Evolutionary conservation across 75 land plant species (phyloP), one percentile per base, ranked within the genome.

Genomic region (Selaginella moellendorffii): DNA sequence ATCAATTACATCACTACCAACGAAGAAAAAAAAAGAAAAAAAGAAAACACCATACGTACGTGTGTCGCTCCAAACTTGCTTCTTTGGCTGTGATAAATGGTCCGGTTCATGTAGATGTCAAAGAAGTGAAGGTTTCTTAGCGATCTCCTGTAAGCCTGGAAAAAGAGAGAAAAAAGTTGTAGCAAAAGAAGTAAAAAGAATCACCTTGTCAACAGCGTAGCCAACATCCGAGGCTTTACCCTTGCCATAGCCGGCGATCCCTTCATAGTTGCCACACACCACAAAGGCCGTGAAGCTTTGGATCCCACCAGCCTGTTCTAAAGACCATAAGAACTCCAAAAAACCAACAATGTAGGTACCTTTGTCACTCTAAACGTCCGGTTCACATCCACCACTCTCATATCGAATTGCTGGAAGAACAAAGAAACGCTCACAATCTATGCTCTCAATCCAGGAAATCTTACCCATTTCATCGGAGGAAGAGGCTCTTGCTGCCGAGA

Each of bases 351-450:
- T 31, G 18, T 14, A 26, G 23, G 9, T 24, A 88, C 98, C 98
- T 95, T 95, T 0, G 96, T 95, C 53, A 89, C 96, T 80, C 89
- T 95, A 69, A 78, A 78, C 19, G 99, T 89, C 52, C 99, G 76
- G 24, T 95, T 89, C 25, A 95, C 82, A 79, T 95, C 81, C 64
- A 95, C 74, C 12, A 86, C 68, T 46, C 72, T 86, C 68, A 81
- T 82, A 56, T 82, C 79, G 75, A 95, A 95, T 24, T 86, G 87
- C 96, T 89, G 90, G 61, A 69, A n/a, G n/a, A n/a, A 74, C 28
- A 28, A 29, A 18, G n/a, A 52, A 25, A 53, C 61, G 46, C 14
- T 36, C 46, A 36, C 14, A 36, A 36, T 36, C 14, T 36, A 36
- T 36, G 14, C 46, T 5, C 46, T 5, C 14, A 36, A 36, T 36